phyloP scores from a whole-genome alignment of 768 basidiomycete genomes.

The Guyanaporus albipodus region DNA sequence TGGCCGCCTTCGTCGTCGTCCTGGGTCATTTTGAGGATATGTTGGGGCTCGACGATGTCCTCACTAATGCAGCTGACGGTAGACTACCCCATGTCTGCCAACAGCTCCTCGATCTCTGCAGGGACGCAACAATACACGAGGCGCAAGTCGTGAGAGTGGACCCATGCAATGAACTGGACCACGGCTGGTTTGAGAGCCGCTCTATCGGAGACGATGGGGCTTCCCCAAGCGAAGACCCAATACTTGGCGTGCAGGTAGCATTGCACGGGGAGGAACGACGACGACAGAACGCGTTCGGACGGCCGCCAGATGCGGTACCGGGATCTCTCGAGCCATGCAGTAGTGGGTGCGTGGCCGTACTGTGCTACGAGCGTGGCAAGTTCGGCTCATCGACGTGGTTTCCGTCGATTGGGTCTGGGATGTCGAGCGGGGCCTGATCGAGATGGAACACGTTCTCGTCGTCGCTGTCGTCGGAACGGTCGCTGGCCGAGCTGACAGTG shows the following conservation, averaged over 20 bases:
- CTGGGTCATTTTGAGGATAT: conserved; percentile 38
- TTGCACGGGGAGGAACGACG: conserved; percentile 47
- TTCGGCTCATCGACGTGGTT: conserved; percentile 12
- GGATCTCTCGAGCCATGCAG: conserved; percentile 66
- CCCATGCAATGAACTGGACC: conserved; percentile 44
- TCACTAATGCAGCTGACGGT: conserved; percentile 62
- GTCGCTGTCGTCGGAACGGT: background rate
- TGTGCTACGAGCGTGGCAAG: conserved; percentile 54
- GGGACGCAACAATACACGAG: conserved; percentile 62
- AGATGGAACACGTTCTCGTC: background rate
- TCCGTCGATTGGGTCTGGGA: conserved; percentile 6
- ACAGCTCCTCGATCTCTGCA: conserved; percentile 45
- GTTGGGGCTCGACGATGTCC: conserved; percentile 50
- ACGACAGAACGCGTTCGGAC: conserved; percentile 21
- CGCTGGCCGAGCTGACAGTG: background rate
- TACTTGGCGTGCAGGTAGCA: conserved; percentile 53
- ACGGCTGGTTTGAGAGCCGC: conserved; percentile 32
- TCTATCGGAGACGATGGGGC: conserved; percentile 49
- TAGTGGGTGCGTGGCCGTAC: conserved; percentile 65
- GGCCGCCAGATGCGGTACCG: conserved; percentile 49
- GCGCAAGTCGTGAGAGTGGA: conserved; percentile 41
- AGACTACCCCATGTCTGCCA: conserved; percentile 54
- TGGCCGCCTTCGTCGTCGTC: conserved; percentile 35
- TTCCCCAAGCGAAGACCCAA: conserved; percentile 61
- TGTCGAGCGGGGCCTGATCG: conserved; percentile 5